Evolutionary conservation across 176 grass and related monocot species (phyloP), one percentile per base, ranked within the genome.

Genomic region (Cocos nucifera): DNA sequence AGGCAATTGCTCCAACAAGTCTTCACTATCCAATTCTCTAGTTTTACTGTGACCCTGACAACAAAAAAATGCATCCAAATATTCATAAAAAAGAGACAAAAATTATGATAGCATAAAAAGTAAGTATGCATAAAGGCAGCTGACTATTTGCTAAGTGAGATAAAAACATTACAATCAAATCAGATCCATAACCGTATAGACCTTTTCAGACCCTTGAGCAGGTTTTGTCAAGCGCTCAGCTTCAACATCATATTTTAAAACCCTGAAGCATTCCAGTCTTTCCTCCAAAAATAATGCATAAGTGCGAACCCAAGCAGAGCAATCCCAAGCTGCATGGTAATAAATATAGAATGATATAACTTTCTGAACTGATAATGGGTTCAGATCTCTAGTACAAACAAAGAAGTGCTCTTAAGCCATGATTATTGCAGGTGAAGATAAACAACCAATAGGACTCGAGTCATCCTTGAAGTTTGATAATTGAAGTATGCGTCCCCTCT

Each of bases 391-490:
- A 12, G 9, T 56, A 17, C 27, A 39, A 22, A 39, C 53, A 54
- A 22, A 68, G 29, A 44, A 44, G 35, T 56, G 17, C n/a, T 56
- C 9, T 68, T 39, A 15, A 39, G 1, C 21, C 28, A 20, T 17
- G 12, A 16, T 32, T 21, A 15, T 15, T 23, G 26, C 20, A 68
- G 26, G 28, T 0, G 53, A 3, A 82, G 73, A 67, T 58, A 65
- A 69, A 44, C 50, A 32, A 97, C 92, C 92, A 51, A 97, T 67
- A n/a, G 92, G 75, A 53, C 75, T 91, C 10, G 92, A 97, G 51
- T 97, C 79, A 67, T 97, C 92, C 81, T 97, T 97, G 87, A 97
- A 91, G 74, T 88, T 97, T 35, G 87, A 84, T 50, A 91, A 44
- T 75, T 97, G 92, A 79, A 91, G 69, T 83, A 97, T 75, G 19